phyloP scores from a whole-genome alignment of 169 alveolate genomes.

The Besnoitia besnoiti region DNA sequence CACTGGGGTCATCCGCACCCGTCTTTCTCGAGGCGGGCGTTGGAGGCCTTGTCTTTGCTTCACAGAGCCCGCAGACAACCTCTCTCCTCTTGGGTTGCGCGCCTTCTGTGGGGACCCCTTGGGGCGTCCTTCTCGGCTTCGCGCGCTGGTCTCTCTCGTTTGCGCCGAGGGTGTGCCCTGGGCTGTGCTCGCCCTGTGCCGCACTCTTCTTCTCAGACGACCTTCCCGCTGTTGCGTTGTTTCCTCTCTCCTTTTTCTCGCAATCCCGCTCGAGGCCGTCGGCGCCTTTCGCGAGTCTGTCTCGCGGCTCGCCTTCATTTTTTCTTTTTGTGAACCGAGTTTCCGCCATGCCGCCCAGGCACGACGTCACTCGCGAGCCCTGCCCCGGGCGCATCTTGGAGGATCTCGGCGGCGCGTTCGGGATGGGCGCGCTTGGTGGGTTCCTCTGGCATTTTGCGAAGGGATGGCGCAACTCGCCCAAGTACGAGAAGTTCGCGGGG shows the following conservation, averaged over 20 bases:
- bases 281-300: background rate
- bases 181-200: too few species aligned
- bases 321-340: background rate
- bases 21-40: too few species aligned
- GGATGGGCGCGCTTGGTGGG: slow-evolving; percentile 96
- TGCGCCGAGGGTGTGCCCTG: too few species aligned
- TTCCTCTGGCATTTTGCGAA: slow-evolving; percentile 91
- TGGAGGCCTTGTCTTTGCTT: too few species aligned
- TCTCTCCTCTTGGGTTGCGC: too few species aligned
- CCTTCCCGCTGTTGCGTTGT: background rate
- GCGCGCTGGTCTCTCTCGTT: too few species aligned
- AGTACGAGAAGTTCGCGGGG: slow-evolving; percentile 84
- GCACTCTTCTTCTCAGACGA: too few species aligned
- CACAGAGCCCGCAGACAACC: too few species aligned
- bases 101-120: too few species aligned
- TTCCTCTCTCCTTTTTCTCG: background rate
- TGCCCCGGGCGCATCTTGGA: slow-evolving; percentile 96
- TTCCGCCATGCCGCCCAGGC: slow-evolving; percentile 68
- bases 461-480: slow-evolving; percentile 93
- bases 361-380: slow-evolving; percentile 92
- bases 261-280: background rate
- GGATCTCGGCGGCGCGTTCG: slow-evolving; percentile 97
- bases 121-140: too few species aligned
- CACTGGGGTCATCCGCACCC: too few species aligned
- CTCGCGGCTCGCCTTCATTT: background rate